These are phyloP conservation scores for Thermomyces lanuginosus DNA, from an alignment of 2,329 filamentous ascomycete species.

Conservation along the genomic window DNA sequence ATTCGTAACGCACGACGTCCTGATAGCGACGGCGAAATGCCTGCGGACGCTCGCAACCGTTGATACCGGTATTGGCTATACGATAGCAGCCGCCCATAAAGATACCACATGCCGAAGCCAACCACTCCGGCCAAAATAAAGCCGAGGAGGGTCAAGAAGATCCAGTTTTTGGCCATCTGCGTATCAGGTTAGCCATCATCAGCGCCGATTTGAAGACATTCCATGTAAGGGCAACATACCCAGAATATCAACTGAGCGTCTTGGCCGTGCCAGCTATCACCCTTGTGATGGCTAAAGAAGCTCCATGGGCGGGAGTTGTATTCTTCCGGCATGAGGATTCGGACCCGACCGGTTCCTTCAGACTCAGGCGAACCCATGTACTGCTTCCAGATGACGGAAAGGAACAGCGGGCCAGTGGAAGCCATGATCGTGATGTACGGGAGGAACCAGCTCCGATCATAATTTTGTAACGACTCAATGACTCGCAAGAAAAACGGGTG, in stretches of 20 bases:
- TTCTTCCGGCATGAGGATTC: slow-evolving; percentile 53
- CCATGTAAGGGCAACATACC: slow-evolving; percentile 21
- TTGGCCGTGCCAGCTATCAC: slow-evolving; percentile 49
- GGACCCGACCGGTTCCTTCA: slow-evolving; percentile 36
- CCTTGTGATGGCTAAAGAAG: slow-evolving; percentile 52
- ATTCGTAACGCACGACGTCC: slow-evolving; percentile 17
- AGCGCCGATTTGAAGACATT: slow-evolving; percentile 1
- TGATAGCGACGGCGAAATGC: slow-evolving; percentile 11
- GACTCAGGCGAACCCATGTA: slow-evolving; percentile 42
- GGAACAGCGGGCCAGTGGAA: slow-evolving; percentile 57
- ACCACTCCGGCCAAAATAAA: slow-evolving; percentile 34
- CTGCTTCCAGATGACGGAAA: slow-evolving; percentile 60
- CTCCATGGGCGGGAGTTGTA: slow-evolving; percentile 54
- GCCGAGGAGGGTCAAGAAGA: slow-evolving; percentile 37
- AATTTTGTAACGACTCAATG: slow-evolving; percentile 50
- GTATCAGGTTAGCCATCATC: slow-evolving; percentile 2
- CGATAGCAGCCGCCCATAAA: slow-evolving; percentile 32
- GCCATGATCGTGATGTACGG: slow-evolving; percentile 70
- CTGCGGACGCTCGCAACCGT: slow-evolving; percentile 1
- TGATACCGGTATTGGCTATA: slow-evolving; percentile 26
- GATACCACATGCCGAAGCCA: slow-evolving; percentile 34
- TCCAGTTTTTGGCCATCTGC: slow-evolving; percentile 42
- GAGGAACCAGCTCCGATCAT: slow-evolving; percentile 51
- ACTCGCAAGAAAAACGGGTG: slow-evolving; percentile 60
- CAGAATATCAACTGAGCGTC: slow-evolving; percentile 51